These are phyloP conservation scores for Pseudocercospora eumusae DNA, from an alignment of 2,329 filamentous ascomycete species.

Conservation along the genomic window DNA sequence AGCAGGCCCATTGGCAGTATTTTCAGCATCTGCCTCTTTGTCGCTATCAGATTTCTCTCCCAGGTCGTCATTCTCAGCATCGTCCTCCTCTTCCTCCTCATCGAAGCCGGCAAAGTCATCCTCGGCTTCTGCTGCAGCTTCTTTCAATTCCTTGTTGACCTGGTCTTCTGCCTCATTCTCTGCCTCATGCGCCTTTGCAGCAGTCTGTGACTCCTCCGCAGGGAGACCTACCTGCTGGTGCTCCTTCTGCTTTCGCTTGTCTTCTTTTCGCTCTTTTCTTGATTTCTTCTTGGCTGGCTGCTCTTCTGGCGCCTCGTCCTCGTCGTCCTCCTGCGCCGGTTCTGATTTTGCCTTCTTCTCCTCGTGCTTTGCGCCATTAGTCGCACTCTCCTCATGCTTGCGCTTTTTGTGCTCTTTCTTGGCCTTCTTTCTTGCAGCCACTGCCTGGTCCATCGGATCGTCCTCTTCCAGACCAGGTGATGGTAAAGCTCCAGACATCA, in stretches of 20 bases:
- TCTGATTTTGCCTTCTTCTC: conserved; percentile 19
- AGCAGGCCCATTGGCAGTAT: conserved; percentile 31
- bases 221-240: conserved; percentile 7
- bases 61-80: conserved; percentile 31
- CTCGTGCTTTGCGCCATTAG: conserved; percentile 16
- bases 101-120: conserved; percentile 24
- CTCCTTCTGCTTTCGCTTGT: conserved; percentile 21
- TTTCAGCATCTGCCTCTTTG: conserved; percentile 34
- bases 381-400: conserved; percentile 28
- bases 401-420: conserved; percentile 40
- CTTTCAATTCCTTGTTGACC: conserved; percentile 36
- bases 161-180: conserved; percentile 32
- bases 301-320: conserved; percentile 26
- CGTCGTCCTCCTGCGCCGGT: conserved; percentile 15
- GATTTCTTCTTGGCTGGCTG: conserved; percentile 31
- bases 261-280: conserved; percentile 29
- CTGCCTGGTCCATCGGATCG: conserved; percentile 29
- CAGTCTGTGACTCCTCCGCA: conserved; percentile 4
- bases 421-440: conserved; percentile 29
- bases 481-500: conserved; percentile 41
- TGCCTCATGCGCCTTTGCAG: conserved; percentile 19
- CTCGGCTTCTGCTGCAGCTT: conserved; percentile 28
- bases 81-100: not conserved
- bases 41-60: conserved; percentile 40
- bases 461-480: conserved; percentile 34